Evolutionary conservation across 2,329 filamentous ascomycete genomes (phyloP), one percentile per base, ranked within the genome.

Genomic region (Pyrenochaeta sp.): DNA sequence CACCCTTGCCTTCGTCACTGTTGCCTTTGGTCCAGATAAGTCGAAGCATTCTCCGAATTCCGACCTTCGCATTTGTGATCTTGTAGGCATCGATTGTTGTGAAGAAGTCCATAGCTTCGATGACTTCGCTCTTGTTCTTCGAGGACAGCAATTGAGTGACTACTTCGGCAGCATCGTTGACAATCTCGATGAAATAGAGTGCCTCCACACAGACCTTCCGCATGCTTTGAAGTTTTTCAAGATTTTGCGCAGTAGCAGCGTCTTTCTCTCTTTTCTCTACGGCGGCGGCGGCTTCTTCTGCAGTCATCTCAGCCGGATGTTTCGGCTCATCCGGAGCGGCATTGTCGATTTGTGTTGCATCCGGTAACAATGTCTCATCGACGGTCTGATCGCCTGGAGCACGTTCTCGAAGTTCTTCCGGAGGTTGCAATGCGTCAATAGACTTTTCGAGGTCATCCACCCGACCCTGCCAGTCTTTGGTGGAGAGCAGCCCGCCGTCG

Each of bases 1-100:
- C 92, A 42, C 94, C 94, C 74, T 97, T 99, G 61, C 95, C 94
- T 78, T 99, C 95, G 63, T 99, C 94, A 61, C 91, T 97, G 74
- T 97, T 99, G 59, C 94, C 93, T 74, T 99, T 99, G 53, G 94
- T 99, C 94, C 94, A 99, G 70, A 99, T 99, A 14, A 99, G 80
- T 39, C 93, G 87, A 52, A 99, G 80, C 94, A 99, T 99, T 44
- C 91, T 87, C 46, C 93, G 84, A 63, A 99, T 97, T 44, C 95
- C 94, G 26, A 87, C 76, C 70, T 96, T 92, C 65, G 95, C 91
- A 57, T 94, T 90, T 69, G 96, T 89, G 45, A 99, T 87, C 70
- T 95, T 94, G 79, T 97, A 97, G 5, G 92, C 93, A 69, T 99
- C 92, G 30, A 94, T 88, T 30, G 96, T 85, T 58, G 95, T 91